Evolutionary conservation across 306 rosid genomes (phyloP).

Genomic region (Malus asiatica): DNA sequence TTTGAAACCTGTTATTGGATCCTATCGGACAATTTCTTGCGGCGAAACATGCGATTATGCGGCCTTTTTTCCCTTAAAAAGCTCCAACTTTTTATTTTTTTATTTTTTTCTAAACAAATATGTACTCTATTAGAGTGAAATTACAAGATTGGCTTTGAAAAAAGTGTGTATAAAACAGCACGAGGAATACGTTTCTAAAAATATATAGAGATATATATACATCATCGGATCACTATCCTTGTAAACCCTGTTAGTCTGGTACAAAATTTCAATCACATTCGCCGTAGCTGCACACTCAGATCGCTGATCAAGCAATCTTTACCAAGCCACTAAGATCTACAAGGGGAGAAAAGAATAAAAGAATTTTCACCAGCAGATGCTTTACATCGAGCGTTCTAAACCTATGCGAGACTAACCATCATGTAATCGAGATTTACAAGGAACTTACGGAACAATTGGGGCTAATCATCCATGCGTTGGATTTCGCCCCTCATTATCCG

Average conservation of each 20-base stretch:
- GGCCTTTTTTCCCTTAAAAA: too few species aligned
- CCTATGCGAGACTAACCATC: constrained; percentile 7
- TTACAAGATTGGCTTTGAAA: too few species aligned
- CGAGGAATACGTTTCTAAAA: not conserved
- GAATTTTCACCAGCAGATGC: constrained; percentile 11
- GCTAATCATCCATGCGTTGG: constrained; percentile 43
- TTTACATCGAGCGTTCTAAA: constrained; percentile 6
- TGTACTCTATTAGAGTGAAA: too few species aligned
- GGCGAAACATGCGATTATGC: too few species aligned
- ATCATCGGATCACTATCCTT: not conserved
- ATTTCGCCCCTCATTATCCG: constrained; percentile 68
- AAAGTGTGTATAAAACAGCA: not conserved
- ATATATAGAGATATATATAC: not conserved
- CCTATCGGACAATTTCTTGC: too few species aligned
- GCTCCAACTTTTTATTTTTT: not conserved
- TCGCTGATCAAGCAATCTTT: not conserved
- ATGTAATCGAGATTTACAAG: not conserved
- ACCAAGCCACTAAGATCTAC: not conserved
- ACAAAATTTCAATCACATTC: constrained; percentile 6
- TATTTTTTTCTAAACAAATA: too few species aligned
- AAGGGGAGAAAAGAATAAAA: constrained; percentile 4
- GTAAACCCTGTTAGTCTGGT: constrained; percentile 1
- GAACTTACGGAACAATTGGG: not conserved
- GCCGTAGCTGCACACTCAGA: not conserved
- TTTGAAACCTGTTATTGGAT: too few species aligned